Base-by-base conservation (phyloP, 139 green algal species). In the Volvox reticuliferus region DNA sequence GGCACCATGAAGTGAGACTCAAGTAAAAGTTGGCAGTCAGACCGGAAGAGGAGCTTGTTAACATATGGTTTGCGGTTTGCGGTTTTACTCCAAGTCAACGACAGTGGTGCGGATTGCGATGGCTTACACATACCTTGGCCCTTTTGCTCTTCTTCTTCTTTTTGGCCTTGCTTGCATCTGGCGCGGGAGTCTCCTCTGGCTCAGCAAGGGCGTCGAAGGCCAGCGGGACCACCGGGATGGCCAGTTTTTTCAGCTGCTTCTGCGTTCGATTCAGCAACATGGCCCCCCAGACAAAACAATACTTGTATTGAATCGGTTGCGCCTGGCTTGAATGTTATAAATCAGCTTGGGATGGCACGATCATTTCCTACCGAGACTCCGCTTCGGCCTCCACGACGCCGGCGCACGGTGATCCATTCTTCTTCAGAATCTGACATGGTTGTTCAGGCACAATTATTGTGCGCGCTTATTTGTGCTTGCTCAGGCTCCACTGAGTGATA, bases 101-200 rank as follows among this genome's bases (percentile, higher is more conserved):
- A 55, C 44, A 55, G 44, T 55, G 9, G 44, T 55, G 44, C 5
- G 44, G 9, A 5, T 55, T 55, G 44, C 44, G 9, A 55, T 5
- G 9, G 9, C 44, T 55, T 55, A 12, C 65, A 61, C 76, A 17
- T 12, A 65, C 36, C 78, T 84, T 84, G 78, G 50, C 44, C 50
- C 71, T 86, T 50, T 89, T 89, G 69, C n/a, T 37, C 37, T 89
- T 89, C 69, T 89, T 82, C 35, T 89, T 89, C n/a, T 61, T 82
- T 30, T 71, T 73, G 37, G 37, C 16, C 2, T 82, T 77, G 61
- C n/a, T 87, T 62, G 61, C 18, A 12, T 33, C 69, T 5, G 19
- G 35, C 0, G 83, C 36, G 12, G 83, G 83, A 0, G 5, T 37
- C 68, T 82, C 69, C 0, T 89, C 85, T 2, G 37, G 69, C n/a